Conservation (phyloP, 164 flowering plant genomes). For the Platanus orientalis region DNA sequence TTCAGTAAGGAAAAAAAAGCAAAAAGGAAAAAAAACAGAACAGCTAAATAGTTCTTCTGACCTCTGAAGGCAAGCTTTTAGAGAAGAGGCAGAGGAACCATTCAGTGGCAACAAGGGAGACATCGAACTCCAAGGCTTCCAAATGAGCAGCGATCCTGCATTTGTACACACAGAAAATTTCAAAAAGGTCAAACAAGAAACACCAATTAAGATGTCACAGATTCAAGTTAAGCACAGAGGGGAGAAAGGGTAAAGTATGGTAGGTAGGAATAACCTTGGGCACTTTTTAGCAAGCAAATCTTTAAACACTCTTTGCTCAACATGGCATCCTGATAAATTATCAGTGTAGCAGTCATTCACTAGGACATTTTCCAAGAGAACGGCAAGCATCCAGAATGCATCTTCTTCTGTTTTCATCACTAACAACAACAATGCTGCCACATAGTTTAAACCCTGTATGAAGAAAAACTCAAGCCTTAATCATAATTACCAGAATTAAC, state of each 20-base stretch:
- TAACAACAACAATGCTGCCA: slow-evolving; percentile 83
- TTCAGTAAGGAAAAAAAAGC: too few species aligned
- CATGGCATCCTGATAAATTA: slow-evolving; percentile 93
- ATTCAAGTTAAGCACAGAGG: neutral
- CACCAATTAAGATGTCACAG: neutral
- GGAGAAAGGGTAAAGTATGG: too few species aligned
- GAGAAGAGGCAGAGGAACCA: slow-evolving; percentile 97
- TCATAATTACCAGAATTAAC: neutral
- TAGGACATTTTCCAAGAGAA: slow-evolving; percentile 81
- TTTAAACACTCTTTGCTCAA: slow-evolving; percentile 85
- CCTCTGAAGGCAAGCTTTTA: slow-evolving; percentile 98
- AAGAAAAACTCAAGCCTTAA: slow-evolving; percentile 9
- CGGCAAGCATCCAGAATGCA: slow-evolving; percentile 96
- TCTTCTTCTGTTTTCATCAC: slow-evolving; percentile 98
- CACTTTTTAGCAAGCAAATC: slow-evolving; percentile 76
- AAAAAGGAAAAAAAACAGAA: too few species aligned
- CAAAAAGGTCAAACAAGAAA: neutral
- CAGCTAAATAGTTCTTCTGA: slow-evolving; percentile 13
- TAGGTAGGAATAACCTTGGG: slow-evolving; percentile 49
- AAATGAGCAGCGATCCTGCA: slow-evolving; percentile 82
- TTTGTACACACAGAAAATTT: slow-evolving; percentile 11
- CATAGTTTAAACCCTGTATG: slow-evolving; percentile 86
- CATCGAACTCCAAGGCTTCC: slow-evolving; percentile 82
- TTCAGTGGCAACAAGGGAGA: slow-evolving; percentile 90
- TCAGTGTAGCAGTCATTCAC: slow-evolving; percentile 86